A percentile compares a stretch with the other conserved stretches of the same genome.
phyloP scores from a whole-genome alignment of 1,139 yeast genomes.

The Sugiyamaella japonica region DNA sequence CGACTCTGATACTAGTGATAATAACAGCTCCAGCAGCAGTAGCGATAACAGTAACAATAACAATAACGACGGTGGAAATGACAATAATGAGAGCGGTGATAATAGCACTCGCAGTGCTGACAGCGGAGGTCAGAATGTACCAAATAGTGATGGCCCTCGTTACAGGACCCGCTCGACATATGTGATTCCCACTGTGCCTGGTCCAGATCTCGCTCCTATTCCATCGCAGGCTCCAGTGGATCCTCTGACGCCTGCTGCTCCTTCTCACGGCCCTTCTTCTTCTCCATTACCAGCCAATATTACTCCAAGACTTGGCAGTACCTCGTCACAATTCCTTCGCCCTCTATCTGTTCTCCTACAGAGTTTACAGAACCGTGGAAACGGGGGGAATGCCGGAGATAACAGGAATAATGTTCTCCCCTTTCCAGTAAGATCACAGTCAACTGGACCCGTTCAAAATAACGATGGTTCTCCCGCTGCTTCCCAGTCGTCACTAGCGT shows the following conservation, averaged over 20 bases:
- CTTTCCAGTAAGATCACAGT: neutral
- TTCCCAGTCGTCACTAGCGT: neutral
- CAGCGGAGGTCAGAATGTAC: neutral
- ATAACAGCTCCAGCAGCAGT: constrained; percentile 9
- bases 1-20: constrained; percentile 6
- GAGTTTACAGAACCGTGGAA: constrained; percentile 10
- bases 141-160: neutral
- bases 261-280: neutral
- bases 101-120: neutral
- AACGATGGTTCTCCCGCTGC: neutral
- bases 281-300: neutral
- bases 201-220: neutral
- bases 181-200: neutral
- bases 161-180: neutral
- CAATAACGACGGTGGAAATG: constrained; percentile 4
- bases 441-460: neutral
- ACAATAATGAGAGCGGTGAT: neutral
- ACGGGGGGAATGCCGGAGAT: neutral
- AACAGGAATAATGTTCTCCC: neutral
- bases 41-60: constrained; percentile 1
- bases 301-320: neutral
- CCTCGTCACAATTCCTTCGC: constrained; percentile 12
- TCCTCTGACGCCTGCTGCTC: constrained; percentile 1
- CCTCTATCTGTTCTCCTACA: constrained; percentile 13
- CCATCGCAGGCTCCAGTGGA: neutral